Conservation (phyloP, 176 grass and related monocot genomes). For the Chloris gayana region DNA sequence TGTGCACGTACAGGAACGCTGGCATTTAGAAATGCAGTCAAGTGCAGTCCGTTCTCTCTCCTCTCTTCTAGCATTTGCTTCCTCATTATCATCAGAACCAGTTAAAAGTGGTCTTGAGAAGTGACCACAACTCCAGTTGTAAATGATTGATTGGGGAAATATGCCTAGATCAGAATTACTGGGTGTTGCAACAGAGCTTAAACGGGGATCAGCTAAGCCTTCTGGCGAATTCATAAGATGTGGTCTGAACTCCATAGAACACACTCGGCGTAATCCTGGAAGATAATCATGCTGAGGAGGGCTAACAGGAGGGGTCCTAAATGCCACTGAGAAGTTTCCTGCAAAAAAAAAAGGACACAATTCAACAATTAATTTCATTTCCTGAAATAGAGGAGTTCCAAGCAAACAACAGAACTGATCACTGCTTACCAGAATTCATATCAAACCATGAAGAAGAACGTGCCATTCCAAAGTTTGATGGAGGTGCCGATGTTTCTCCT, state of each 20-base stretch:
- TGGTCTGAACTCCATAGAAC: slow-evolving; percentile 89
- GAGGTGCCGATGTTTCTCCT: slow-evolving; percentile 66
- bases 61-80: slow-evolving; percentile 76
- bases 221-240: slow-evolving; percentile 79
- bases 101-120: slow-evolving; percentile 93
- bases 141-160: slow-evolving; percentile 79
- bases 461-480: slow-evolving; percentile 75
- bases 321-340: slow-evolving; percentile 77
- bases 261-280: slow-evolving; percentile 82
- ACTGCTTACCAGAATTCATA: slow-evolving; percentile 81
- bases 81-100: slow-evolving; percentile 82
- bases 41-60: slow-evolving; percentile 70
- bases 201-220: slow-evolving; percentile 77
- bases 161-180: slow-evolving; percentile 58
- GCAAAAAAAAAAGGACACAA: slow-evolving; percentile 36
- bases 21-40: slow-evolving; percentile 84
- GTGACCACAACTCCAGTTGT: slow-evolving; percentile 98
- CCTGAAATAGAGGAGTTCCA: not conserved
- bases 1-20: slow-evolving; percentile 79
- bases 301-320: slow-evolving; percentile 96
- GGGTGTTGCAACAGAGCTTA: slow-evolving; percentile 53
- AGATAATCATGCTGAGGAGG: slow-evolving; percentile 91
- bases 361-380: not conserved
- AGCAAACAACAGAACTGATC: slow-evolving; percentile 31
- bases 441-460: slow-evolving; percentile 98